A percentile compares a stretch with the other conserved stretches of the same genome.
These are phyloP conservation scores for Artomyces pyxidatus DNA, from an alignment of 768 basidiomycete species.

Conservation along the genomic window DNA sequence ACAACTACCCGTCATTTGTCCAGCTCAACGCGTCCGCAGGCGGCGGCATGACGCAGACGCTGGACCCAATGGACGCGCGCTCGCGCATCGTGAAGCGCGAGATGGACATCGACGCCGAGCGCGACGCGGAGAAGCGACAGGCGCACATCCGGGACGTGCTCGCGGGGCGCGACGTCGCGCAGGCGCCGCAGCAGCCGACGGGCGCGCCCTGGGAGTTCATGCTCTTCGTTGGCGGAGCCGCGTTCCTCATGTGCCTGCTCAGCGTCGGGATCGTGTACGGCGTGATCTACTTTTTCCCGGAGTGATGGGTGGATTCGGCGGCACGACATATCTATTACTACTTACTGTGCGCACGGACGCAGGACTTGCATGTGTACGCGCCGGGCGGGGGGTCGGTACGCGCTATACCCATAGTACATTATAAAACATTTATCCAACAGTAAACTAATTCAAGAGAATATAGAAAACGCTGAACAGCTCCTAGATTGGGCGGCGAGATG, in stretches of 20 bases:
- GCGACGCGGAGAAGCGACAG: slow-evolving; percentile 32
- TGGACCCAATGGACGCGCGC: slow-evolving; percentile 50
- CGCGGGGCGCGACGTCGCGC: not conserved
- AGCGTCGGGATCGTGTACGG: slow-evolving; percentile 12
- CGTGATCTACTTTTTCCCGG: slow-evolving; percentile 8
- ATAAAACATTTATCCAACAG: slow-evolving; percentile 1
- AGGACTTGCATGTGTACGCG: not conserved
- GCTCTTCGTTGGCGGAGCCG: slow-evolving; percentile 11
- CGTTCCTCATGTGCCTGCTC: slow-evolving; percentile 14
- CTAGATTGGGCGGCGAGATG: not conserved
- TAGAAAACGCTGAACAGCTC: not conserved
- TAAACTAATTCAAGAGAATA: slow-evolving; percentile 1
- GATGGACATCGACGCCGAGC: slow-evolving; percentile 29
- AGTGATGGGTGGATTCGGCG: not conserved
- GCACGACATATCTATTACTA: too few relatives aligned
- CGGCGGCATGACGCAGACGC: slow-evolving; percentile 13
- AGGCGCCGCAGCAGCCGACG: not conserved
- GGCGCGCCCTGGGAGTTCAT: slow-evolving; percentile 20
- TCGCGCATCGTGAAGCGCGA: slow-evolving; percentile 39
- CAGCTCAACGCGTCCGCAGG: slow-evolving; percentile 19
- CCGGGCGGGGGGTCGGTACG: not conserved
- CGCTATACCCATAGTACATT: slow-evolving; percentile 1
- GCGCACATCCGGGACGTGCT: slow-evolving; percentile 5
- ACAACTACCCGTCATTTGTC: slow-evolving; percentile 90
- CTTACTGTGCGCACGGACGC: not conserved